phyloP scores from a whole-genome alignment of 2,329 filamentous ascomycete genomes.

The Neonectria punicea region DNA sequence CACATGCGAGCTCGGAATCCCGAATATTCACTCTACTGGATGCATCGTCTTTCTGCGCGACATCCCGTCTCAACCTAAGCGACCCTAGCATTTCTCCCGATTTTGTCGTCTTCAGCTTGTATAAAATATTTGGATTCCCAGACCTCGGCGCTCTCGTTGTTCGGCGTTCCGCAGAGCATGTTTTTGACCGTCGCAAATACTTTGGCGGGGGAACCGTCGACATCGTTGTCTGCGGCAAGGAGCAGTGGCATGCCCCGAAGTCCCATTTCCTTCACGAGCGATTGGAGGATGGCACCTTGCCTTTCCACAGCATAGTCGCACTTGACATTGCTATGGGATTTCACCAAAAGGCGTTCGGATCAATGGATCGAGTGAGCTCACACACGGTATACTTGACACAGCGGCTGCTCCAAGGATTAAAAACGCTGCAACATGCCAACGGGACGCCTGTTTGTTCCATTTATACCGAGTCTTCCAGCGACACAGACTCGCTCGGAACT shows the following conservation, averaged over 20 bases:
- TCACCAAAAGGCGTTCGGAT: constrained; percentile 76
- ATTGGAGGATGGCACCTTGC: constrained; percentile 90
- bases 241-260: constrained; percentile 87
- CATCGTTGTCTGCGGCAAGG: constrained; percentile 80
- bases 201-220: constrained; percentile 97
- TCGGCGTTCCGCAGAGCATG: constrained; percentile 72
- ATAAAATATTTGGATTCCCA: constrained; percentile 98
- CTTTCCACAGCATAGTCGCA: constrained; percentile 90
- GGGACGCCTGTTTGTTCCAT: constrained; percentile 71
- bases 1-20: constrained; percentile 26
- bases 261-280: constrained; percentile 77
- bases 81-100: constrained; percentile 74
- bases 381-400: constrained; percentile 76
- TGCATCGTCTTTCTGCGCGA: constrained; percentile 83
- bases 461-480: constrained; percentile 59
- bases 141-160: constrained; percentile 89
- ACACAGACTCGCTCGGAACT: constrained; percentile 52
- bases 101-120: constrained; percentile 88
- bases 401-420: constrained; percentile 68
- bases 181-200: constrained; percentile 77
- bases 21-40: constrained; percentile 79
- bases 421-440: constrained; percentile 74
- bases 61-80: constrained; percentile 77
- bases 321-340: constrained; percentile 78
- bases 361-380: constrained; percentile 73